These are phyloP conservation scores for Penicillium sp. DNA, from an alignment of 2,329 filamentous ascomycete species.

Conservation along the genomic window DNA sequence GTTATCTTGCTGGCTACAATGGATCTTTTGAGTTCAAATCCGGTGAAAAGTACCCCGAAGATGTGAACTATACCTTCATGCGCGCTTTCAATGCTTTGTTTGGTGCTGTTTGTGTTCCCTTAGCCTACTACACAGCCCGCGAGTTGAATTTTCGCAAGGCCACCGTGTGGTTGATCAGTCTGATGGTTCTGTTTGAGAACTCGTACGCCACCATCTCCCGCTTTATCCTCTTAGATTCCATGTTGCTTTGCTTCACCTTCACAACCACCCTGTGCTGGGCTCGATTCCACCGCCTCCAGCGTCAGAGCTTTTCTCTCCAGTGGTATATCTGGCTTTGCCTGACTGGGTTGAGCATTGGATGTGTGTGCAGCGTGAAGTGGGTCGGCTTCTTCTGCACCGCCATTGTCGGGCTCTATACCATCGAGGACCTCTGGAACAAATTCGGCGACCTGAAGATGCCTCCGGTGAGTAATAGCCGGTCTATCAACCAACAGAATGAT, in stretches of 20 bases:
- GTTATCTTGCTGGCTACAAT: conserved; percentile 96
- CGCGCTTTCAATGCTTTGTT: conserved; percentile 95
- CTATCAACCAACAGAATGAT: not conserved
- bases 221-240: conserved; percentile 97
- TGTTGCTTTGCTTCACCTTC: conserved; percentile 98
- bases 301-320: conserved; percentile 81
- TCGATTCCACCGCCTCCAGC: conserved; percentile 87
- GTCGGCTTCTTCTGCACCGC: conserved; percentile 95
- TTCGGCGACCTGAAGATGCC: conserved; percentile 94
- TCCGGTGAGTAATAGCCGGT: conserved; percentile 54
- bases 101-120: conserved; percentile 84
- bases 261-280: conserved; percentile 96
- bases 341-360: conserved; percentile 93
- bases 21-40: conserved; percentile 99
- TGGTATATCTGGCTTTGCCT: conserved; percentile 96
- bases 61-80: conserved; percentile 98
- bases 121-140: conserved; percentile 93
- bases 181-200: conserved; percentile 99
- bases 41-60: conserved; percentile 88
- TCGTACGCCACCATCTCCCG: conserved; percentile 98
- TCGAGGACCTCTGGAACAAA: conserved; percentile 97
- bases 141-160: conserved; percentile 84
- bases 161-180: conserved; percentile 89
- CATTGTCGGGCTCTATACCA: conserved; percentile 90
- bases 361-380: conserved; percentile 97